Evolutionary conservation across 108 stramenopile genomes (phyloP).

Genomic region (Stephanodiscus triporus): DNA sequence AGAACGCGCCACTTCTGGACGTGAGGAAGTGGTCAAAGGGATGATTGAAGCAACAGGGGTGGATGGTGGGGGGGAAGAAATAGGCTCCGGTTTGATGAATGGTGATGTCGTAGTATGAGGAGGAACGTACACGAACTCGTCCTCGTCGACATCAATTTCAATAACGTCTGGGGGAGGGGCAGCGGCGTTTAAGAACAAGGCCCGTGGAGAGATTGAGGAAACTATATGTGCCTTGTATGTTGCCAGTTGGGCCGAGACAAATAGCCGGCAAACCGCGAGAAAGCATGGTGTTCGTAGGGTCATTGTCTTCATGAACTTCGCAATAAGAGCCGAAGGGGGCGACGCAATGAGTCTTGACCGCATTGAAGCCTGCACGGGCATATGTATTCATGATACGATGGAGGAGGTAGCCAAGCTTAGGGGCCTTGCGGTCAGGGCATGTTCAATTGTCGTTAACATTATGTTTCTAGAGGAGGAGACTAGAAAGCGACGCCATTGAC

Average conservation of each 20-base stretch:
- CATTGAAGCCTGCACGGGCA: conserved; percentile 15
- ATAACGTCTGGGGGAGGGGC: not conserved
- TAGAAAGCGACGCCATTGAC: too few species aligned
- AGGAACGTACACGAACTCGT: not conserved
- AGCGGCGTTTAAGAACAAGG: too few species aligned
- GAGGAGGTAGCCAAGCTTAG: conserved; percentile 3
- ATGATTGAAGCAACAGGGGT: not conserved
- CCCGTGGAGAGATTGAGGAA: conserved; percentile 7
- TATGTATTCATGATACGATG: conserved; percentile 18
- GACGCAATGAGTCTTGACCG: not conserved
- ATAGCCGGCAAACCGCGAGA: conserved; percentile 2
- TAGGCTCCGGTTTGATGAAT: not conserved
- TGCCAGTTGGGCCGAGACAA: conserved; percentile 10
- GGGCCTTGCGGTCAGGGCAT: not conserved
- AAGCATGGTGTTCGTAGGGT: not conserved
- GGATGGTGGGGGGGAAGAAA: not conserved
- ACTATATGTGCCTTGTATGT: conserved; percentile 46
- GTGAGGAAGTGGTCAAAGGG: not conserved
- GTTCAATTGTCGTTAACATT: not conserved
- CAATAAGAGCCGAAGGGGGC: conserved; percentile 4
- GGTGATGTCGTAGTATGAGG: not conserved
- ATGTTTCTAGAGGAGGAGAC: too few species aligned
- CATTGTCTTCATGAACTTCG: conserved; percentile 20
- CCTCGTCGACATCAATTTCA: not conserved
- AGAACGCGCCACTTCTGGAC: too few species aligned